These are phyloP conservation scores for Tetrahymena borealis DNA, from an alignment of 73 alveolate species.

Conservation along the genomic window DNA sequence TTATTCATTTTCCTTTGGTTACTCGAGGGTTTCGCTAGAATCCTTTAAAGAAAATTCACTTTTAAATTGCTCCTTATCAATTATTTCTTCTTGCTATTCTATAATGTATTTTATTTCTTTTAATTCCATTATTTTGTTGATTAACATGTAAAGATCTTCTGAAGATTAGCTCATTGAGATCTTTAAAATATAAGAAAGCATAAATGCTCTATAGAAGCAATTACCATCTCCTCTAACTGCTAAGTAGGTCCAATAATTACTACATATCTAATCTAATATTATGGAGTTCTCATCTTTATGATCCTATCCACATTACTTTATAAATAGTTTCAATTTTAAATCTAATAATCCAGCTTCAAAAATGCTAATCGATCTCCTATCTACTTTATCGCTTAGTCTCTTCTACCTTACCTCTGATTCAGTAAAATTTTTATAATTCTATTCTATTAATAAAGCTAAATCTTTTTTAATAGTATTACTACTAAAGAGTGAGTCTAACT, in stretches of 20 bases:
- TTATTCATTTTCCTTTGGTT: not conserved
- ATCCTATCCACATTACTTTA: not conserved
- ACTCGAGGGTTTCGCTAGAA: not conserved
- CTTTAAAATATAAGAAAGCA: not conserved
- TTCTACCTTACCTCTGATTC: too few species aligned
- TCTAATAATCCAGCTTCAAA: not conserved
- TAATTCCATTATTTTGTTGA: not conserved
- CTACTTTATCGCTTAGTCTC: too few species aligned
- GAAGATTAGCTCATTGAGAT: not conserved
- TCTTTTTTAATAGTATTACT: too few species aligned
- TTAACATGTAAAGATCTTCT: not conserved
- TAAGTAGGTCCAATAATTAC: not conserved
- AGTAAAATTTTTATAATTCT: too few species aligned
- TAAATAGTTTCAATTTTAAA: not conserved
- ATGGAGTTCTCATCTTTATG: not conserved
- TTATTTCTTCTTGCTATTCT: not conserved
- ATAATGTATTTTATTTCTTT: not conserved
- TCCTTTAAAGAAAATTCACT: not conserved
- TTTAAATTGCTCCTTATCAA: not conserved
- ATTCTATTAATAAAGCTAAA: too few species aligned
- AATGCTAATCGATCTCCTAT: too few species aligned
- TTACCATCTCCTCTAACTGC: not conserved
- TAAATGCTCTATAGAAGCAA: not conserved
- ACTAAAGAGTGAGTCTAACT: too few species aligned
- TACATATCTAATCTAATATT: not conserved